phyloP scores from a whole-genome alignment of 2,329 filamentous ascomycete species.

The Mycogone perniciosa region DNA sequence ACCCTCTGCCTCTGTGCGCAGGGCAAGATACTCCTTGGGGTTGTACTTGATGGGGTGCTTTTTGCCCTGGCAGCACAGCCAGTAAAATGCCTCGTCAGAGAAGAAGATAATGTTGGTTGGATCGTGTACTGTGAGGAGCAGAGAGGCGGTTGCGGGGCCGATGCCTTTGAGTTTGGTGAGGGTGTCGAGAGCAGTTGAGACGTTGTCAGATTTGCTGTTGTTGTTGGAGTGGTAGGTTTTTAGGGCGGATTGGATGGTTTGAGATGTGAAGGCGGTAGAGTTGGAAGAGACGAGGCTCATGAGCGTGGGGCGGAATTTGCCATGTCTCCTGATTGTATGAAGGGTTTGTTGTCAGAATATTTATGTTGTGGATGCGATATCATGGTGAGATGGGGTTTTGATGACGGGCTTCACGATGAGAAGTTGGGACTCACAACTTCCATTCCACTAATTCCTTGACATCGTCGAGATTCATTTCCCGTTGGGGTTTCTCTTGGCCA shows the following conservation, averaged over 20 bases:
- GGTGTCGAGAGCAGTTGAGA: constrained; percentile 42
- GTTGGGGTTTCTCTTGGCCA: constrained; percentile 24
- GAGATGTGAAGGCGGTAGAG: constrained; percentile 36
- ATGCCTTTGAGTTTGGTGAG: constrained; percentile 64
- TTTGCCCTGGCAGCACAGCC: constrained; percentile 53
- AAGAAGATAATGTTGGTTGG: constrained; percentile 62
- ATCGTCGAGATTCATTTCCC: constrained; percentile 48
- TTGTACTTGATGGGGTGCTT: constrained; percentile 60
- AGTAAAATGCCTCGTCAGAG: constrained; percentile 71
- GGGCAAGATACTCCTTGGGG: constrained; percentile 57
- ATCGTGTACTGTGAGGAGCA: constrained; percentile 61
- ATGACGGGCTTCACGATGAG: neutral
- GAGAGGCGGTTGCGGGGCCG: constrained; percentile 71
- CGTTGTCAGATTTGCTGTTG: constrained; percentile 32
- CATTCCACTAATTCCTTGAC: constrained; percentile 59
- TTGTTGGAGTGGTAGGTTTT: constrained; percentile 34
- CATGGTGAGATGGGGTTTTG: neutral
- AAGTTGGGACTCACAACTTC: constrained; percentile 54
- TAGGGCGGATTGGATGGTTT: constrained; percentile 48
- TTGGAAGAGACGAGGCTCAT: constrained; percentile 60
- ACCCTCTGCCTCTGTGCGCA: constrained; percentile 39
- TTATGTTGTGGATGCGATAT: neutral
- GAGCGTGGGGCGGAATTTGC: constrained; percentile 55
- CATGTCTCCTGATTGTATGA: constrained; percentile 42
- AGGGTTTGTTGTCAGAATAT: neutral